Evolutionary conservation across 2,329 filamentous ascomycete species (phyloP).

Genomic region (Epichloe sp.): DNA sequence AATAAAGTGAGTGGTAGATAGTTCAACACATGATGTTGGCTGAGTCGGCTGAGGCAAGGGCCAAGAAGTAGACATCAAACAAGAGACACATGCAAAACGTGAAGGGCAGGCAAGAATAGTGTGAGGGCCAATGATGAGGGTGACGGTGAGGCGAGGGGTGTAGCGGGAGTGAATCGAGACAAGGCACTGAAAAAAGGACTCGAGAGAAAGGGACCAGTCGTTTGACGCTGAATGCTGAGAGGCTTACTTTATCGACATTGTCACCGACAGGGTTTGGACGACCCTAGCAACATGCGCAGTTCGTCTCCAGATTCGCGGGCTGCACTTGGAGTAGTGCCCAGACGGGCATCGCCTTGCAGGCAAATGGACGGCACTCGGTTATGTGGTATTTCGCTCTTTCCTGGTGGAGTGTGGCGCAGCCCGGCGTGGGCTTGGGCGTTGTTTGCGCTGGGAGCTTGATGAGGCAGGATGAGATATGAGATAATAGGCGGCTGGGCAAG

Average conservation of each 20-base stretch:
- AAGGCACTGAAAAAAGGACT: constrained; percentile 4
- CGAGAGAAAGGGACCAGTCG: constrained; percentile 3
- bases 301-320: constrained; percentile 3
- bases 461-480: neutral
- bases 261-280: constrained; percentile 22
- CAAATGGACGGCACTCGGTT: neutral
- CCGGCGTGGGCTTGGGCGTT: neutral
- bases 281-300: constrained; percentile 14
- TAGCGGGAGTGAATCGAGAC: constrained; percentile 2
- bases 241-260: constrained; percentile 44
- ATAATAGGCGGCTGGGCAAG: constrained; percentile 6
- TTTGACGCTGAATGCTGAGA: constrained; percentile 7
- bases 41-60: neutral
- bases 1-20: neutral
- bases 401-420: neutral
- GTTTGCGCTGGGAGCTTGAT: neutral
- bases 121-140: neutral
- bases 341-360: neutral
- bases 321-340: constrained; percentile 2
- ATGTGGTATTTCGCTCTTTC: neutral
- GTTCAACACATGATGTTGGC: neutral
- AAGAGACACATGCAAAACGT: neutral
- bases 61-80: neutral
- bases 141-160: neutral
- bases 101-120: no score